Evolutionary conservation across 371 early-diverging fungal genomes (phyloP), one percentile per base, ranked within the genome.

Genomic region (Syncephalastrum monosporum): DNA sequence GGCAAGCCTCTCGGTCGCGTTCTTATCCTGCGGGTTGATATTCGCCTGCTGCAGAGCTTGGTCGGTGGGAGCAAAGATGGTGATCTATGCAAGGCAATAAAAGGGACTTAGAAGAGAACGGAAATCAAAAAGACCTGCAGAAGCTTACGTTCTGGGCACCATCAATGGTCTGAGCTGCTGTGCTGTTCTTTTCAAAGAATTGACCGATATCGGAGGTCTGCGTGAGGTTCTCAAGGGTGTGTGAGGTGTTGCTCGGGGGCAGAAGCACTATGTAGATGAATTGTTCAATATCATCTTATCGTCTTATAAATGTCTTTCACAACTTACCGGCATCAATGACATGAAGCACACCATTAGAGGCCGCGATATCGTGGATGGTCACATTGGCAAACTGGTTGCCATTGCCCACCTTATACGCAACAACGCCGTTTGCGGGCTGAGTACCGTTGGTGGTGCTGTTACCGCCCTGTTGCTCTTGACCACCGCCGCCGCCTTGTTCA

Each of bases 291-390:
- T 19, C 17, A 17, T n/a, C 14, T 15, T 3, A 17, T n/a, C 14
- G 12, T 3, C n/a, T 4, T 6, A 15, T 17, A 7, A 19, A 44
- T 24, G 23, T 19, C 42, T 50, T 50, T 15, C 6, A 44, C 12
- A 7, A 16, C 53, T 49, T 64, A 75, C 75, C 56, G 33, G 65
- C 59, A 47, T 75, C 68, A 53, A 75, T 65, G 16, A 75, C 50
- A 43, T 77, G 74, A 13, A 71, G 46, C 25, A 67, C 60, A 23
- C 77, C 77, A 55, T 77, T 77, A 12, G 67, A 63, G 13, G 74
- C 69, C 3, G 59, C 50, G 19, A 77, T 60, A 60, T 77, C 72
- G 14, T 55, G 29, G 7, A 51, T 16, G 1, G 61, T 53, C 8
- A 71, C 65, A 23, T 56, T 62, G 38, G 72, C 62, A 33, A 51